Evolutionary conservation across 2,329 filamentous ascomycete species (phyloP), one percentile per base, ranked within the genome.

Genomic region (Ascochyta pisi): DNA sequence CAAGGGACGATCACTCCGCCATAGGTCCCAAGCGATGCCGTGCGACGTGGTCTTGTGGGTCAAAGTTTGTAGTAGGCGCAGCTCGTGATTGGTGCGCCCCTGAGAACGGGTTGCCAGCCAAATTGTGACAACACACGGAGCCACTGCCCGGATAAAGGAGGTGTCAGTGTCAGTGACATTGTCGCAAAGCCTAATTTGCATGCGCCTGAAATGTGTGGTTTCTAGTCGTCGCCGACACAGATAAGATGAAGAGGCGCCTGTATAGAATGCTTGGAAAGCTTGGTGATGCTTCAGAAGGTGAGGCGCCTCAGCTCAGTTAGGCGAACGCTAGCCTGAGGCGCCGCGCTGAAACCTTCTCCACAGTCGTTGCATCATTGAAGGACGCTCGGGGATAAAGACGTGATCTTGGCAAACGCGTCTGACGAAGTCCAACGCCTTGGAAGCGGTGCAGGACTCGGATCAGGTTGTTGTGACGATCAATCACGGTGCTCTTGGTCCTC

Each of bases 241-340:
- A 31, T 22, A 13, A 47, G 19, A 43, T 47, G 37, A 27, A n/a
- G n/a, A 31, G 38, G 50, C 48, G 26, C 22, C 37, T 22, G 29
- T 33, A 38, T 31, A 60, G 49, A 53, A 54, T 54, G 60, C 60
- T 61, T 60, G 55, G 38, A 37, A 57, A 46, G 57, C 55, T 62
- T 60, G 41, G 46, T 39, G 44, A 29, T 40, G 54, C 54, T 53
- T 49, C 47, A 44, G 45, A 61, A 43, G 47, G 49, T 39, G 47
- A 46, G 51, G 22, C 10, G 33, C 37, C 22, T 50, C 19, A 42
- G 47, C 10, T 31, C 13, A 15, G 12, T 42, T 34, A 43, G 22
- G 38, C 38, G 29, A 35, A 41, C 12, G 38, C 10, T 26, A 38
- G 16, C n/a, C 35, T 26, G 23, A 26, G 38, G 19, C 12, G 38